phyloP scores from a whole-genome alignment of 371 early-diverging fungal genomes.

The Apophysomyces trapeziformis region DNA sequence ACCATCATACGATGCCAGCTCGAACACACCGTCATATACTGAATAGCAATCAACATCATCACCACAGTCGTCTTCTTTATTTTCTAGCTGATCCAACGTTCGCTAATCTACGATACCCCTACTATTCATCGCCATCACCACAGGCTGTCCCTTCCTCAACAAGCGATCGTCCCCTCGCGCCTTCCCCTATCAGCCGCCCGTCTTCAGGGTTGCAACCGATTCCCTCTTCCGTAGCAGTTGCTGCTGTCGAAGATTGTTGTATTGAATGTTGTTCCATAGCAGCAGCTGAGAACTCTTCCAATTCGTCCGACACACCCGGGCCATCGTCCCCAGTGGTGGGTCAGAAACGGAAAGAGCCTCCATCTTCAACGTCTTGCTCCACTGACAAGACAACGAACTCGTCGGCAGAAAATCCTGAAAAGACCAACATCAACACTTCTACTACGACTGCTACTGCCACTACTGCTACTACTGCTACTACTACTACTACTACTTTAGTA shows the following conservation, averaged over 20 bases:
- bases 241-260: slow-evolving; percentile 17
- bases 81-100: background rate
- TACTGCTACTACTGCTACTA: background rate
- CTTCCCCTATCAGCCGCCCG: background rate
- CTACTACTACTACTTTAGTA: slow-evolving; percentile 15
- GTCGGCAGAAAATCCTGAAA: too few relatives aligned
- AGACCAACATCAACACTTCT: background rate
- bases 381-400: background rate
- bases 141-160: background rate
- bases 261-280: slow-evolving; percentile 11
- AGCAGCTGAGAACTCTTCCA: background rate
- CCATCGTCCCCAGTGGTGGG: background rate
- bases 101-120: background rate
- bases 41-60: slow-evolving; percentile 3
- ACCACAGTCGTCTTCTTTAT: slow-evolving; percentile 2
- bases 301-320: background rate
- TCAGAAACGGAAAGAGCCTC: slow-evolving; percentile 7
- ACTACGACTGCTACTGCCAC: slow-evolving; percentile 8
- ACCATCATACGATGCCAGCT: background rate
- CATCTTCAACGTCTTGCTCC: background rate
- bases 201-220: background rate
- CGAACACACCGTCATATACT: background rate
- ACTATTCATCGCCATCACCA: background rate
- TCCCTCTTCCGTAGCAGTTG: background rate
- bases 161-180: background rate